Percentiles rank a stretch among this genome's conserved stretches.
Conservation (phyloP, 1,139 yeast genomes). For the Eremothecium cymbalariae region DNA sequence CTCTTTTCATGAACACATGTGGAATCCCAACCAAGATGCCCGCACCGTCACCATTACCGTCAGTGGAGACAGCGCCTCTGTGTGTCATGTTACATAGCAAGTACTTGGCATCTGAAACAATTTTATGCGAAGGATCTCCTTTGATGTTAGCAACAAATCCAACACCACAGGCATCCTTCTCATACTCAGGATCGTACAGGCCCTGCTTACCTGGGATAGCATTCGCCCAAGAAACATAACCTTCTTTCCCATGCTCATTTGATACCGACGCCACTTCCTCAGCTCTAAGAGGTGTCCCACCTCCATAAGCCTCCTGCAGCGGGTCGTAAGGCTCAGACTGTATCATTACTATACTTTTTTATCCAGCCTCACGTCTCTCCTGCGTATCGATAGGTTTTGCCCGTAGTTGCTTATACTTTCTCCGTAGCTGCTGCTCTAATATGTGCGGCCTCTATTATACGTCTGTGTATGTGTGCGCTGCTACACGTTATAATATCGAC, state of each 20-base stretch:
- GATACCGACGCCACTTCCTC: slow-evolving; percentile 64
- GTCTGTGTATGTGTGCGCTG: too few species aligned
- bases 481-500: too few species aligned
- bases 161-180: slow-evolving; percentile 98
- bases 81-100: slow-evolving; percentile 96
- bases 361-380: too few species aligned
- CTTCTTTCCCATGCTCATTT: too few species aligned
- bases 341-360: slow-evolving; percentile 8
- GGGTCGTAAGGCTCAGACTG: slow-evolving; percentile 26
- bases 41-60: slow-evolving; percentile 99
- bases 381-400: too few species aligned
- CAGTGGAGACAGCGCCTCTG: slow-evolving; percentile 94
- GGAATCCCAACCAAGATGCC: slow-evolving; percentile 93
- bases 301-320: slow-evolving; percentile 27
- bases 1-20: slow-evolving; percentile 75
- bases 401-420: too few species aligned
- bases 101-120: slow-evolving; percentile 81
- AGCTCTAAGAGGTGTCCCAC: slow-evolving; percentile 33
- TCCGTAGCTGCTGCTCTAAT: too few species aligned
- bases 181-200: slow-evolving; percentile 85
- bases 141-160: slow-evolving; percentile 95
- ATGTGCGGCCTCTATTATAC: too few species aligned
- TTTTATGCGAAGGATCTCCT: slow-evolving; percentile 81
- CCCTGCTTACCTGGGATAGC: slow-evolving; percentile 83
- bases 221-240: slow-evolving; percentile 83